Evolutionary conservation across 176 grass and related monocot species (phyloP).

Genomic region (Zea mays): Zm-B73-REFERENCE-NAM-5.0 NC_050096.1:209258001-209258500

Average conservation of each 20-base stretch:
- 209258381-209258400: not conserved
- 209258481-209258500: not conserved
- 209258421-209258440: not conserved
- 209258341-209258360: not conserved
- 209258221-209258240: conserved; percentile 95
- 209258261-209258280: not conserved
- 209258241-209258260: conserved; percentile 61
- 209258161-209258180: conserved; percentile 98
- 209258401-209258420: not conserved
- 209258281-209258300: not conserved
- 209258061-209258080: not conserved
- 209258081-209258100: not conserved
- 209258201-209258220: conserved; percentile 92
- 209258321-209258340: not conserved
- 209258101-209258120: not conserved
- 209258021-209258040: not conserved
- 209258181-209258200: conserved; percentile 82
- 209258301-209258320: not conserved
- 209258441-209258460: not conserved
- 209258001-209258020: not conserved
- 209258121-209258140: conserved; percentile 10
- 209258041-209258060: not conserved
- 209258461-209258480: not conserved
- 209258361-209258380: not conserved
- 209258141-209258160: conserved; percentile 17